Evolutionary conservation across 164 flowering plant genomes (phyloP).

Genomic region (Tinospora cordifolia): DNA sequence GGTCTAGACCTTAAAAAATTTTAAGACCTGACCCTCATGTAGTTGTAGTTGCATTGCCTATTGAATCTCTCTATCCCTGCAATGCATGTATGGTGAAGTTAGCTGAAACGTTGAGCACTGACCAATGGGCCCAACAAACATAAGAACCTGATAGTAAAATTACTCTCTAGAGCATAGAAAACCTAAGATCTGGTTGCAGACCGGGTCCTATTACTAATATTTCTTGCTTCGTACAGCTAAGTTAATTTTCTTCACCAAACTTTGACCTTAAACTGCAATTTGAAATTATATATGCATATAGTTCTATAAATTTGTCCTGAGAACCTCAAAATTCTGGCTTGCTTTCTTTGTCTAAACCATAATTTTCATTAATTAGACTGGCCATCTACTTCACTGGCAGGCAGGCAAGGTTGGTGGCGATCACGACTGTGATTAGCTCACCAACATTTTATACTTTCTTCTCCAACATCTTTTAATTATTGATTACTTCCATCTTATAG

Average conservation of each 20-base stretch:
- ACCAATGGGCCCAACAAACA: too few relatives aligned
- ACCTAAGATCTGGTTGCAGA: too few relatives aligned
- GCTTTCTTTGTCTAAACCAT: neutral
- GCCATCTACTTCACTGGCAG: neutral
- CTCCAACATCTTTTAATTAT: neutral
- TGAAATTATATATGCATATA: neutral
- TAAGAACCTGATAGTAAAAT: too few relatives aligned
- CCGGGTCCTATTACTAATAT: too few relatives aligned
- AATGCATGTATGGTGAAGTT: too few relatives aligned
- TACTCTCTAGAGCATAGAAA: too few relatives aligned
- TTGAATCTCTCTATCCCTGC: too few relatives aligned
- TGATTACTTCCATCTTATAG: neutral
- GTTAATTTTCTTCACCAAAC: neutral
- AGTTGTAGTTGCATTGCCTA: too few relatives aligned
- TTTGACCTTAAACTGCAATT: neutral
- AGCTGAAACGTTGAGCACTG: too few relatives aligned
- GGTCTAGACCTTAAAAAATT: too few relatives aligned
- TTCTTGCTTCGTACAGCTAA: neutral
- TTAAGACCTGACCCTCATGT: too few relatives aligned
- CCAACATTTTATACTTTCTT: neutral
- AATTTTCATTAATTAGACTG: neutral
- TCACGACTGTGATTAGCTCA: conserved; percentile 2
- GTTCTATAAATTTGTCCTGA: neutral
- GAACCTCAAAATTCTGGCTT: neutral
- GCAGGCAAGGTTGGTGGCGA: neutral